Percentiles rank a stretch among this genome's conserved stretches.
Conservation (phyloP, 495 filamentous ascomycete species). For the Talaromyces liani region DNA sequence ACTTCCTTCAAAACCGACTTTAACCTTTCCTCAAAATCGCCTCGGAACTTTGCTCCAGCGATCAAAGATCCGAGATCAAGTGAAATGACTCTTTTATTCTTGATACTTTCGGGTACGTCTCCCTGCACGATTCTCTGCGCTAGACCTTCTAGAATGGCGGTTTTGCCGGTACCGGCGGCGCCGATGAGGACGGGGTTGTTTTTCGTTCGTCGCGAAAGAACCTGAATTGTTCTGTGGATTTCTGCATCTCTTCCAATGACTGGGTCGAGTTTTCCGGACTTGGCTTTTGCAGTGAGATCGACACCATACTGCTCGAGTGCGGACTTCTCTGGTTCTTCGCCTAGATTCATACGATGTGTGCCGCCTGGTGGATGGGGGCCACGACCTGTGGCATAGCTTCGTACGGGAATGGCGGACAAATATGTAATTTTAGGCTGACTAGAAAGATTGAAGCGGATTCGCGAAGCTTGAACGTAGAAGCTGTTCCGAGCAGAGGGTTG, state of each 20-base stretch:
- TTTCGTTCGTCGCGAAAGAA: slow-evolving; percentile 87
- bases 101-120: slow-evolving; percentile 94
- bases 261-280: slow-evolving; percentile 85
- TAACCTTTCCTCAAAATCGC: slow-evolving; percentile 91
- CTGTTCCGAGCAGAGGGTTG: not conserved
- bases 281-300: slow-evolving; percentile 81
- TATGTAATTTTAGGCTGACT: not conserved
- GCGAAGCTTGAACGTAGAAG: not conserved
- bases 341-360: slow-evolving; percentile 85
- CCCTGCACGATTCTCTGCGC: slow-evolving; percentile 86
- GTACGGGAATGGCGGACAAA: slow-evolving; percentile 10
- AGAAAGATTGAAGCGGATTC: not conserved
- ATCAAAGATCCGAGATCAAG: slow-evolving; percentile 88
- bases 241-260: slow-evolving; percentile 89
- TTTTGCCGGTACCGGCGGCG: slow-evolving; percentile 89
- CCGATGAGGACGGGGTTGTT: slow-evolving; percentile 97
- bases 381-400: slow-evolving; percentile 68
- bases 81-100: slow-evolving; percentile 82
- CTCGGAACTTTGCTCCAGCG: slow-evolving; percentile 90
- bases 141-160: slow-evolving; percentile 86
- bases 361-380: slow-evolving; percentile 82
- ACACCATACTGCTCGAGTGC: slow-evolving; percentile 86
- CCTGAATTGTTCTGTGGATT: slow-evolving; percentile 90
- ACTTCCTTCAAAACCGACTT: slow-evolving; percentile 90
- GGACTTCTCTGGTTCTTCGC: slow-evolving; percentile 70